Conservation (phyloP, 345 rosid genomes). For the Sapria himalayana region DNA sequence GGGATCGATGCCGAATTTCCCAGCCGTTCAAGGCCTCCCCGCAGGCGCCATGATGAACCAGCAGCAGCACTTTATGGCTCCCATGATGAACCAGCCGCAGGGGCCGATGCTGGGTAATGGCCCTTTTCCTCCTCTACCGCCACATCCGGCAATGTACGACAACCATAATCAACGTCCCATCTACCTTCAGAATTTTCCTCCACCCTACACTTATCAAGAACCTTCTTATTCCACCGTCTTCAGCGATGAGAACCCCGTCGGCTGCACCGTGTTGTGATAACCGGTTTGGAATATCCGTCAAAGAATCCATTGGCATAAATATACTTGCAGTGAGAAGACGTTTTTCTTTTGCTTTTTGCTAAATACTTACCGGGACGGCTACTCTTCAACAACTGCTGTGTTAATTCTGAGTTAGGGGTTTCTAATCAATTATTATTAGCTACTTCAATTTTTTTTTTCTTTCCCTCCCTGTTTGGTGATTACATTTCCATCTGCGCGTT, state of each 20-base stretch:
- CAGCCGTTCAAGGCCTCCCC: constrained; percentile 72
- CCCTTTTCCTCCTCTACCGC: constrained; percentile 89
- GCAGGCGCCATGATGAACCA: constrained; percentile 33
- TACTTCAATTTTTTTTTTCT: too few relatives aligned
- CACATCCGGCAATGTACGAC: constrained; percentile 65
- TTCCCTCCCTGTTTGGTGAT: too few relatives aligned
- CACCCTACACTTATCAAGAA: constrained; percentile 22
- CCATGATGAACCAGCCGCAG: constrained; percentile 74
- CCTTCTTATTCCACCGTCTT: constrained; percentile 37
- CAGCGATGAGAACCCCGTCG: constrained; percentile 76
- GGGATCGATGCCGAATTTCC: constrained; percentile 22
- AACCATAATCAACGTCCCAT: too few relatives aligned
- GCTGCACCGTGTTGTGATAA: constrained; percentile 76
- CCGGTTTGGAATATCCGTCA: too few relatives aligned
- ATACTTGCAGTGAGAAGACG: too few relatives aligned
- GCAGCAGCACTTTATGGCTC: constrained; percentile 43
- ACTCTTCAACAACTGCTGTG: too few relatives aligned
- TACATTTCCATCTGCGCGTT: too few relatives aligned
- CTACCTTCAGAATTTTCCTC: constrained; percentile 49
- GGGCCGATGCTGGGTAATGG: constrained; percentile 74
- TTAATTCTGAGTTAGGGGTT: too few relatives aligned
- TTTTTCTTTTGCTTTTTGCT: too few relatives aligned
- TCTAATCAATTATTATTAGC: too few relatives aligned
- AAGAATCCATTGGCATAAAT: too few relatives aligned
- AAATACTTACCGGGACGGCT: too few relatives aligned